A percentile compares a stretch with the other conserved stretches of the same genome.
These are phyloP conservation scores for Bertia moriformis DNA, from an alignment of 2,329 filamentous ascomycete genomes.

Conservation along the genomic window DNA sequence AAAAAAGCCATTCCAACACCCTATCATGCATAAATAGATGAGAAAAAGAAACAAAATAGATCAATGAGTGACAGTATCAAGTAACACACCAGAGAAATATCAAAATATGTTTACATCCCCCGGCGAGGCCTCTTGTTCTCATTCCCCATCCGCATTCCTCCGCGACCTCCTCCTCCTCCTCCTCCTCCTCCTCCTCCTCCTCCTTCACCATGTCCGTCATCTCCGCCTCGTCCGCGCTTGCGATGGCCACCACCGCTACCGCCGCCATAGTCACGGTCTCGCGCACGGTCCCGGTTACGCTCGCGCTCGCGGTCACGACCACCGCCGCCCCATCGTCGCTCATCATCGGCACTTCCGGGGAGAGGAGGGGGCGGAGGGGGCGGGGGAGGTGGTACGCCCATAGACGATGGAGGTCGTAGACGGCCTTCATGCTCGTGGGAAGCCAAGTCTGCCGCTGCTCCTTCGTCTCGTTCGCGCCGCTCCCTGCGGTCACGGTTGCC, in stretches of 20 bases:
- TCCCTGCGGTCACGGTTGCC: neutral
- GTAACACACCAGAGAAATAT: neutral
- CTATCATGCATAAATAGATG: neutral
- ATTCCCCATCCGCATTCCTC: conserved; percentile 13
- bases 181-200: conserved; percentile 6
- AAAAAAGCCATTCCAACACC: neutral
- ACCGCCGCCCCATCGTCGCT: neutral
- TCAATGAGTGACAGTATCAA: neutral
- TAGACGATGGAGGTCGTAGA: neutral
- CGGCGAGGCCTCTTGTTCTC: conserved; percentile 24
- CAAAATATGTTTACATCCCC: conserved; percentile 12
- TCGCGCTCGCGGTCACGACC: conserved; percentile 10
- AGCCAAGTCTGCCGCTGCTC: neutral
- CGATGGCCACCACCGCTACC: conserved; percentile 11
- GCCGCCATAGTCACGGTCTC: conserved; percentile 7
- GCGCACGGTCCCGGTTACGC: conserved; percentile 6
- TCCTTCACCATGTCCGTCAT: conserved; percentile 15
- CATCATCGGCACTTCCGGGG: neutral
- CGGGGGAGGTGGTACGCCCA: neutral
- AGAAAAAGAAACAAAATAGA: neutral
- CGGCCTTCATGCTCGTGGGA: neutral
- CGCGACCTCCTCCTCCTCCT: conserved; percentile 9
- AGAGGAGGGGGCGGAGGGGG: neutral
- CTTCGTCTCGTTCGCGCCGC: neutral
- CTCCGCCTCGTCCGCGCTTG: conserved; percentile 18